A percentile compares a stretch with the other conserved stretches of the same genome.
Evolutionary conservation across 306 rosid species (phyloP).

Genomic region (Quillaja saponaria): DNA sequence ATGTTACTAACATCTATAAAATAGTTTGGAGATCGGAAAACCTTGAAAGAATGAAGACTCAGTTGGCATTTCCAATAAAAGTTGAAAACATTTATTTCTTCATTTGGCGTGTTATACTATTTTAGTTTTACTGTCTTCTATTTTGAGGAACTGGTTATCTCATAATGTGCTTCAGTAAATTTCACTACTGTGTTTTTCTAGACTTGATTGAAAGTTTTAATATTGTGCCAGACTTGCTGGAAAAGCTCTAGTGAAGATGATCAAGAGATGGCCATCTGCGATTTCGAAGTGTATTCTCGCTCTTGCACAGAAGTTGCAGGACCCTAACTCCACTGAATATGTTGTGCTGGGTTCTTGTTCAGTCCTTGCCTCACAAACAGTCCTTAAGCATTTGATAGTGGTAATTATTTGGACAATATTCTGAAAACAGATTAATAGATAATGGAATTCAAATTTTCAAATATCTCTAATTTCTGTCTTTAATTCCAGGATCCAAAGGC

Average conservation of each 20-base stretch:
- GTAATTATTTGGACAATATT: slow-evolving; percentile 46
- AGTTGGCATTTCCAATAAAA: not conserved
- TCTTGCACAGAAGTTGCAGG: slow-evolving; percentile 61
- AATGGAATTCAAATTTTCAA: slow-evolving; percentile 12
- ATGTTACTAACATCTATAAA: slow-evolving; percentile 17
- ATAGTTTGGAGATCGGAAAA: slow-evolving; percentile 25
- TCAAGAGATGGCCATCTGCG: slow-evolving; percentile 94
- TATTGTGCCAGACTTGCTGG: slow-evolving; percentile 79
- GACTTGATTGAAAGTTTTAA: slow-evolving; percentile 33
- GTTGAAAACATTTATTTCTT: slow-evolving; percentile 23
- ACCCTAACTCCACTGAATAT: slow-evolving; percentile 70
- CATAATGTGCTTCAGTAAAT: slow-evolving; percentile 20
- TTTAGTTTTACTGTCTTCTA: slow-evolving; percentile 18
- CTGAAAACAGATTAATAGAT: slow-evolving; percentile 27
- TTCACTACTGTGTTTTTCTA: slow-evolving; percentile 5
- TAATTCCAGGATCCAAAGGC: slow-evolving; percentile 77
- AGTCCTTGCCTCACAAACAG: slow-evolving; percentile 84
- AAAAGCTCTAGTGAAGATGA: slow-evolving; percentile 82
- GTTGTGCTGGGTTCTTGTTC: slow-evolving; percentile 94
- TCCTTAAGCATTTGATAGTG: slow-evolving; percentile 90
- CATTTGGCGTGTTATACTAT: slow-evolving; percentile 13
- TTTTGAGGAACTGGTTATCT: slow-evolving; percentile 20
- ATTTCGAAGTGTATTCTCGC: slow-evolving; percentile 88
- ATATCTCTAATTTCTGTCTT: slow-evolving; percentile 39
- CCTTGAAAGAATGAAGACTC: not conserved